phyloP scores from a whole-genome alignment of 805 yeast species.

The Danielia reshetovae region DNA sequence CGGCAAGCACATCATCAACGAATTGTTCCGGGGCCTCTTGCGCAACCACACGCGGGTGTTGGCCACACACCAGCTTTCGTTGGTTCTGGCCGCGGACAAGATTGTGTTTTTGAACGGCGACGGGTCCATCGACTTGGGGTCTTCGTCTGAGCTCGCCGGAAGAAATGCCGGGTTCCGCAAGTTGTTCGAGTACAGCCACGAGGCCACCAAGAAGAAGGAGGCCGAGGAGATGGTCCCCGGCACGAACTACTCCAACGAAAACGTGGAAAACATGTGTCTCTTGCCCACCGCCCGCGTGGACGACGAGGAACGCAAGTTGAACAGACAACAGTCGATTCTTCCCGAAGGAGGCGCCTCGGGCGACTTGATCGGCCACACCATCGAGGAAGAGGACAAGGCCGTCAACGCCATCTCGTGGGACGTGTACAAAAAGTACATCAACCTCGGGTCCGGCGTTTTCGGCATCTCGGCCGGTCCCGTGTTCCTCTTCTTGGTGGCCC shows the following conservation, averaged over 20 bases:
- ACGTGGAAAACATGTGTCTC: constrained; percentile 7
- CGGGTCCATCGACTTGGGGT: constrained; percentile 39
- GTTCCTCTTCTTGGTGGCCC: constrained; percentile 26
- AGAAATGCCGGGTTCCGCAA: constrained; percentile 46
- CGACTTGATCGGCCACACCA: constrained; percentile 23
- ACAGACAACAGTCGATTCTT: neutral
- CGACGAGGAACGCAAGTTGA: neutral
- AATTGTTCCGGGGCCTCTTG: constrained; percentile 33
- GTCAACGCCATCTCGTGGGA: constrained; percentile 38
- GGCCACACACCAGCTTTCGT: constrained; percentile 43
- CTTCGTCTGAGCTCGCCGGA: constrained; percentile 24
- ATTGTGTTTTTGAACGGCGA: constrained; percentile 38
- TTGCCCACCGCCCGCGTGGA: constrained; percentile 1
- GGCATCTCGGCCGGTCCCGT: constrained; percentile 32
- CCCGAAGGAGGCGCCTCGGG: constrained; percentile 6
- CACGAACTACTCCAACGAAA: constrained; percentile 5
- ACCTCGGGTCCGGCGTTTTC: constrained; percentile 36
- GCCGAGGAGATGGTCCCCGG: constrained; percentile 20
- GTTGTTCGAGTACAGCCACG: constrained; percentile 45
- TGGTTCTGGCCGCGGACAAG: constrained; percentile 36
- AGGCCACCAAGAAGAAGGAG: constrained; percentile 20
- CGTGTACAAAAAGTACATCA: constrained; percentile 34
- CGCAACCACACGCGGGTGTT: constrained; percentile 32
- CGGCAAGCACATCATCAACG: constrained; percentile 36
- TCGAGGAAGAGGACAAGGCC: constrained; percentile 34